Evolutionary conservation across 352 stramenopile species (phyloP), one percentile per base, ranked within the genome.

Genomic region (Phytophthora podocarpi): DNA sequence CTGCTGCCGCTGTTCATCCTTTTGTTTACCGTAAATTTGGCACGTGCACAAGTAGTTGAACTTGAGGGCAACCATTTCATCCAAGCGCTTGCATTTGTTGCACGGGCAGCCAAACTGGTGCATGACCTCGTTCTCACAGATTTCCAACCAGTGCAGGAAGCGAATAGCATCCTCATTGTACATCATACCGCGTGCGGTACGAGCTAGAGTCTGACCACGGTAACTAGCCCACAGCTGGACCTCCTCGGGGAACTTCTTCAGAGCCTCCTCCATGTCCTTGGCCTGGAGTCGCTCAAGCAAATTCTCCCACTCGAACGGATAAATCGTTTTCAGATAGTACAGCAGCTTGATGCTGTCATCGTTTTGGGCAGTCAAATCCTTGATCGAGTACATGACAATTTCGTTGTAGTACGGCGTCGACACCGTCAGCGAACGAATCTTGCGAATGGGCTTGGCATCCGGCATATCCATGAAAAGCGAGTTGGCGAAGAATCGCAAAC

Each of bases 281-380:
- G 63, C 72, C 37, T 85, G 67, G 9, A 96, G 46, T 21, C 87
- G 80, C 46, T 96, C 87, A 0, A 96, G 63, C 37, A 96, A 51
- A 54, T 96, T 96, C 39, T 91, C 79, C 80, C 82, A 96, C 64
- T 96, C 87, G 45, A 89, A 91, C 6, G 83, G 85, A 42, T 96
- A 93, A 21, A 96, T 95, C 2, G 87, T 96, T 59, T 94, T 81
- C 56, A 97, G 70, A 62, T 99, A 99, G 31, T 99, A 96, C 55
- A 99, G 67, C 15, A 98, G 90, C 32, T 97, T 99, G 42, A 99
- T 97, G 58, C 95, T 96, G 69, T 96, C 87, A 31, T 94, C 87
- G 41, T 96, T 96, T 51, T 93, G 78, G 0, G 78, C 64, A 2
- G 85, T 94, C 48, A 96, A 57, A 26, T 96, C 87, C 69, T 96